phyloP scores from a whole-genome alignment of 75 land plant genomes.

The Picea sitchensis region DNA sequence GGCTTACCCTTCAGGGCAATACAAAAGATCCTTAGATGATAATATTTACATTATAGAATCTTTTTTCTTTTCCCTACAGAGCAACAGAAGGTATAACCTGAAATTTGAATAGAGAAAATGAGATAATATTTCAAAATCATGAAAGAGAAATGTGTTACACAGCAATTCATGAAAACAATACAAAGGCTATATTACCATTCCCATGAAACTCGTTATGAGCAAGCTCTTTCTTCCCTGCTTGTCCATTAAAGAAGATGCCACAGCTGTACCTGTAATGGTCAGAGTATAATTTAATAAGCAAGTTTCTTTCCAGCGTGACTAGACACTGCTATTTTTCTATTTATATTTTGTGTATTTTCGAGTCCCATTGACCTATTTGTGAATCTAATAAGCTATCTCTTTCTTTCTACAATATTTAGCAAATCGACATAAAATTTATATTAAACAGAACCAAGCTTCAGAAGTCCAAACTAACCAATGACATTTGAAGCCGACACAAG shows the following conservation, averaged over 20 bases:
- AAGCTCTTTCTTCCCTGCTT: conserved; percentile 90
- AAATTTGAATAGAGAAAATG: neutral
- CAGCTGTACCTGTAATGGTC: conserved; percentile 59
- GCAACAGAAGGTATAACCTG: neutral
- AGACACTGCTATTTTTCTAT: neutral
- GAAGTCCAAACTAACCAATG: conserved; percentile 50
- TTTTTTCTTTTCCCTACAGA: neutral
- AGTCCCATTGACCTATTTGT: no score
- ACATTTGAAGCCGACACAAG: conserved; percentile 97
- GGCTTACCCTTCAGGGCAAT: no score
- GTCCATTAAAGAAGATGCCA: conserved; percentile 96
- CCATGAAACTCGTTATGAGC: conserved; percentile 72
- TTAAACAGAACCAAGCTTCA: neutral
- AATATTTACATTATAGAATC: no score
- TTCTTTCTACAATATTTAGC: neutral
- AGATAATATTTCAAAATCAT: neutral
- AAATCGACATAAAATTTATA: neutral
- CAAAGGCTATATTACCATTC: conserved; percentile 64
- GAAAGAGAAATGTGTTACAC: neutral
- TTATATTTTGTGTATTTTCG: no score
- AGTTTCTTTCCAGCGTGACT: neutral
- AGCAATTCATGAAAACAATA: neutral
- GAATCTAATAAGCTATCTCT: neutral
- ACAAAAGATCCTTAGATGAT: no score
- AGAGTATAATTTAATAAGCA: neutral